Evolutionary conservation across 345 rosid genomes (phyloP).

Genomic region (Lumnitzera littorea): DNA sequence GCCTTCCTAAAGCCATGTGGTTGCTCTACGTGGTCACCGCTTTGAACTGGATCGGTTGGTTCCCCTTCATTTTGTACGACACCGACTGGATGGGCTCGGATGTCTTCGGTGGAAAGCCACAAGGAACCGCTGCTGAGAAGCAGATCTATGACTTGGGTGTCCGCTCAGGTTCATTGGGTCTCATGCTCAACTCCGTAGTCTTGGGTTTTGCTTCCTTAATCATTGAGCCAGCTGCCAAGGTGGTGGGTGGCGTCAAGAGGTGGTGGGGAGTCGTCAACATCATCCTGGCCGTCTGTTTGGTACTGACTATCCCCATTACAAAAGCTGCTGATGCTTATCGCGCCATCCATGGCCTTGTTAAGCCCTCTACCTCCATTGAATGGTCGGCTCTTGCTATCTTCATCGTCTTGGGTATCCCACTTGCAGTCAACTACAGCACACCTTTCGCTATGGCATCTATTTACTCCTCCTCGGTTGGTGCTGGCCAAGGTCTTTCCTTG

Average conservation of each 20-base stretch:
- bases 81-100: slow-evolving; percentile 98
- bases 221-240: slow-evolving; percentile 37
- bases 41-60: slow-evolving; percentile 88
- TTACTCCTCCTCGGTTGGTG: slow-evolving; percentile 6
- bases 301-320: slow-evolving; percentile 7
- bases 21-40: slow-evolving; percentile 64
- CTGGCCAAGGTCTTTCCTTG: slow-evolving; percentile 25
- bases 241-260: slow-evolving; percentile 24
- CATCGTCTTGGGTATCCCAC: slow-evolving; percentile 11
- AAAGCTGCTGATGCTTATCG: slow-evolving; percentile 3
- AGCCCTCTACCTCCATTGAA: neutral
- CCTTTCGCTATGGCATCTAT: slow-evolving; percentile 19
- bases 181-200: slow-evolving; percentile 72
- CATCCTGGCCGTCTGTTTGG: slow-evolving; percentile 8
- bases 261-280: slow-evolving; percentile 16
- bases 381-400: slow-evolving; percentile 5
- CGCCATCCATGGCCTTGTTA: neutral
- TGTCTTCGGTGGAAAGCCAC: slow-evolving; percentile 70
- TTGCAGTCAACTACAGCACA: slow-evolving; percentile 17
- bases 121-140: slow-evolving; percentile 15
- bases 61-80: slow-evolving; percentile 75
- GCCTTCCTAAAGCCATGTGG: slow-evolving; percentile 61
- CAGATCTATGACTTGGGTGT: slow-evolving; percentile 58
- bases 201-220: slow-evolving; percentile 55
- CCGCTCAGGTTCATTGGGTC: slow-evolving; percentile 71